Evolutionary conservation across 1,139 yeast genomes (phyloP), one percentile per base, ranked within the genome.

Genomic region (Nakaseomyces nivariensis): DNA sequence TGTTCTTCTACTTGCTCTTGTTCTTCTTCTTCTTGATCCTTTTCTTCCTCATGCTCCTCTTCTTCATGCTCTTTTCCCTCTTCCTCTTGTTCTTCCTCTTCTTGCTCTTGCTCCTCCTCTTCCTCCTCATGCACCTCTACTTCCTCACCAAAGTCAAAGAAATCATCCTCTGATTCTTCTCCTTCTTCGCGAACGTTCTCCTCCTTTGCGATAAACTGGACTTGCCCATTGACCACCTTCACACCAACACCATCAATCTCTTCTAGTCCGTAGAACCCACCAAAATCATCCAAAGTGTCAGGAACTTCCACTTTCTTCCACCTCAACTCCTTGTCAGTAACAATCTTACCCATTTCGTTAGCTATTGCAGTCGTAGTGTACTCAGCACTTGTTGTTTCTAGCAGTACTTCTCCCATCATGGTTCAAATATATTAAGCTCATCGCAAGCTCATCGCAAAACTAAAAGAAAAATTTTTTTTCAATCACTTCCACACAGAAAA

Each of bases 221-320:
- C 79, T 53, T 73, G 72, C 13, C 95, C 95, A 50, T 63, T 51
- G 3, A 80, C 78, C 50, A 79, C 73, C 54, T 78, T 78, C 4
- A 90, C 90, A 59, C 78, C 90, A 26, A 90, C 97, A 29, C 96
- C 97, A 49, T 89, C 97, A 49, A 92, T 77, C 65, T 92, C 98
- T 66, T 92, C 97, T 42, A 92, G 70, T 0, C 97, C 98, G 67
- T 81, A 87, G 58, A 89, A 83, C 0, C 97, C 97, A 59, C 85
- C 90, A 63, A 85, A 85, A 65, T 87, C 95, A 52, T 83, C 96
- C 53, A 87, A 67, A 37, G 88, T 82, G 56, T 86, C 92, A 4
- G 95, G 92, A 47, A 92, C 77, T 1, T 83, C 85, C 11, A 88
- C 95, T 4, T 81, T 68, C 58, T 84, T 85, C 98, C 98, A 92